phyloP scores from a whole-genome alignment of 1,139 yeast genomes.

The Suhomyces wounanorum region DNA sequence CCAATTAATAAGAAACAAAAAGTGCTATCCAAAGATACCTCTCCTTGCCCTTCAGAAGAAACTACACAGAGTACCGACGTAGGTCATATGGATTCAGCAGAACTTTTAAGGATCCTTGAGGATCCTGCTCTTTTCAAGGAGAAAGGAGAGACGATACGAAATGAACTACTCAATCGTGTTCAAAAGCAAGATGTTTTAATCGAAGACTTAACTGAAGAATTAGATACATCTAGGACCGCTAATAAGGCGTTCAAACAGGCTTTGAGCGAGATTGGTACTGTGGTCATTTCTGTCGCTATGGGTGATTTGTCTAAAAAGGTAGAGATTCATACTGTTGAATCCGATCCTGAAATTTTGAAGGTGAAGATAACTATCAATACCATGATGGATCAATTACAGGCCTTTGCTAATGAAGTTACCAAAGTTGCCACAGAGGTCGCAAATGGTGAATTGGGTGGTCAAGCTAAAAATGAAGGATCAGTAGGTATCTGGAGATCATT shows the following conservation, averaged over 20 bases:
- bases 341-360: conserved; percentile 72
- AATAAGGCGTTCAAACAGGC: conserved; percentile 79
- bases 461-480: conserved; percentile 79
- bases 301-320: conserved; percentile 83
- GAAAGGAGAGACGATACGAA: conserved; percentile 35
- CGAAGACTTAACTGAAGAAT: conserved; percentile 36
- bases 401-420: conserved; percentile 81
- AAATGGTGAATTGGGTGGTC: conserved; percentile 86
- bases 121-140: conserved; percentile 42
- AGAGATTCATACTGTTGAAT: conserved; percentile 67
- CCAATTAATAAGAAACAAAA: conserved; percentile 15
- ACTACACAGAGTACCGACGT: not conserved
- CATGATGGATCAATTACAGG: conserved; percentile 85
- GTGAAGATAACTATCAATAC: conserved; percentile 82
- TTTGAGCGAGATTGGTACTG: conserved; percentile 75
- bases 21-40: conserved; percentile 4
- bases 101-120: conserved; percentile 36
- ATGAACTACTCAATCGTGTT: conserved; percentile 33
- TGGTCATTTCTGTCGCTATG: conserved; percentile 80
- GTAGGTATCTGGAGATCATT: conserved; percentile 86
- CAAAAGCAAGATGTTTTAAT: conserved; percentile 35
- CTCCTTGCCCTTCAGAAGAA: not conserved
- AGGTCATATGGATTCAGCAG: conserved; percentile 32
- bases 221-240: conserved; percentile 60
- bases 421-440: conserved; percentile 89